Conservation (phyloP, 2,329 filamentous ascomycete genomes). For the Ophiostoma ulmi region DNA sequence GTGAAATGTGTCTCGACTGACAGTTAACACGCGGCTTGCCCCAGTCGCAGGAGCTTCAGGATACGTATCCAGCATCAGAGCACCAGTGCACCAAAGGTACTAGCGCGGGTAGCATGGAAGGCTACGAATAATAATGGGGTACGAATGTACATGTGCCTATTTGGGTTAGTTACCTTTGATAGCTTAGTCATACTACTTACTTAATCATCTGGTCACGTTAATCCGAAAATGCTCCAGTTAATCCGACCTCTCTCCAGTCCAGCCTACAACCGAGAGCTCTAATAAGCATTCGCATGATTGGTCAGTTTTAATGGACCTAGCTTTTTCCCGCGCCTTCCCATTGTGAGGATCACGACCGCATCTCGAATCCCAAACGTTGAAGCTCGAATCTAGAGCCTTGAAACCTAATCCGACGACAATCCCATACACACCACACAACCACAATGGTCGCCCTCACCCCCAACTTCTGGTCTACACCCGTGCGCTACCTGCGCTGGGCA, state of each 20-base stretch:
- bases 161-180: not conserved
- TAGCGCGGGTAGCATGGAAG: slow-evolving; percentile 14
- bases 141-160: not conserved
- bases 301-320: not conserved
- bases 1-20: slow-evolving; percentile 25
- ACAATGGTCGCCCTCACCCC: slow-evolving; percentile 60
- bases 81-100: slow-evolving; percentile 8
- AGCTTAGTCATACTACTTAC: not conserved
- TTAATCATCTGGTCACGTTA: not conserved
- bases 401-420: not conserved
- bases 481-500: slow-evolving; percentile 84
- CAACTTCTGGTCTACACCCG: slow-evolving; percentile 76
- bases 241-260: slow-evolving; percentile 10
- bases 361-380: not conserved
- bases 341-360: slow-evolving; percentile 13
- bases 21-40: slow-evolving; percentile 23
- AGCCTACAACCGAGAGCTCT: slow-evolving; percentile 9
- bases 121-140: slow-evolving; percentile 6
- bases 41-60: slow-evolving; percentile 21
- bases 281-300: slow-evolving; percentile 22
- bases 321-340: slow-evolving; percentile 14
- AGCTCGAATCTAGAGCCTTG: not conserved
- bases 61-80: slow-evolving; percentile 25
- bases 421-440: not conserved
- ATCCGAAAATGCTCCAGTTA: slow-evolving; percentile 14